Evolutionary conservation across 2,329 filamentous ascomycete species (phyloP).

Genomic region (Claviceps monticola): DNA sequence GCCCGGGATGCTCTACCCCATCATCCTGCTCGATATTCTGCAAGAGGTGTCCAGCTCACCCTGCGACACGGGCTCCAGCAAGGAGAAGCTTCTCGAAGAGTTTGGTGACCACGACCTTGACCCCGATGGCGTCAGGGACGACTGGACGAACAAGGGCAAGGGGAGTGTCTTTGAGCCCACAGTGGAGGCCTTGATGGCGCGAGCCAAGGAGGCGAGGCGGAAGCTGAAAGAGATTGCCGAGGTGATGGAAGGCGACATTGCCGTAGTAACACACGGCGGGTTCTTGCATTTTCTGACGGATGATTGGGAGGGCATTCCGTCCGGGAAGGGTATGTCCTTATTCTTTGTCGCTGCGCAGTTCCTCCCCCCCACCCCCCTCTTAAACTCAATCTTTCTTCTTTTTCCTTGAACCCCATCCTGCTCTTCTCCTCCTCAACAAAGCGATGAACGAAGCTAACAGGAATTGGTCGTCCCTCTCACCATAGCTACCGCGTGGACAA

Average conservation of each 20-base stretch:
- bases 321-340: slow-evolving; percentile 23
- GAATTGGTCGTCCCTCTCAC: too few relatives aligned
- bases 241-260: slow-evolving; percentile 45
- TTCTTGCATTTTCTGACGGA: slow-evolving; percentile 76
- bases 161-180: slow-evolving; percentile 31
- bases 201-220: slow-evolving; percentile 46
- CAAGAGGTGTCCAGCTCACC: slow-evolving; percentile 66
- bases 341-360: not conserved
- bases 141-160: slow-evolving; percentile 56
- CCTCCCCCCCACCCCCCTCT: not conserved
- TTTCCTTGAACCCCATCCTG: not conserved
- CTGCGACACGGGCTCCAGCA: slow-evolving; percentile 59
- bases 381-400: not conserved
- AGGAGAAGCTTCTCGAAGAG: slow-evolving; percentile 40
- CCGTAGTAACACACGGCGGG: slow-evolving; percentile 69
- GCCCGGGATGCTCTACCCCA: slow-evolving; percentile 19
- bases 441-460: too few relatives aligned
- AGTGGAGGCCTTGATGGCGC: slow-evolving; percentile 38
- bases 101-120: slow-evolving; percentile 51
- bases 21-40: slow-evolving; percentile 57
- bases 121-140: slow-evolving; percentile 42
- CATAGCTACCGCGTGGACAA: slow-evolving; percentile 57
- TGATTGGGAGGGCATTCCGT: slow-evolving; percentile 54
- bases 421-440: not conserved
- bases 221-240: slow-evolving; percentile 37